Percentiles rank a stretch among this genome's conserved stretches.
These are phyloP conservation scores for Candida nanaspora DNA, from an alignment of 805 yeast genomes.

Conservation along the genomic window DNA sequence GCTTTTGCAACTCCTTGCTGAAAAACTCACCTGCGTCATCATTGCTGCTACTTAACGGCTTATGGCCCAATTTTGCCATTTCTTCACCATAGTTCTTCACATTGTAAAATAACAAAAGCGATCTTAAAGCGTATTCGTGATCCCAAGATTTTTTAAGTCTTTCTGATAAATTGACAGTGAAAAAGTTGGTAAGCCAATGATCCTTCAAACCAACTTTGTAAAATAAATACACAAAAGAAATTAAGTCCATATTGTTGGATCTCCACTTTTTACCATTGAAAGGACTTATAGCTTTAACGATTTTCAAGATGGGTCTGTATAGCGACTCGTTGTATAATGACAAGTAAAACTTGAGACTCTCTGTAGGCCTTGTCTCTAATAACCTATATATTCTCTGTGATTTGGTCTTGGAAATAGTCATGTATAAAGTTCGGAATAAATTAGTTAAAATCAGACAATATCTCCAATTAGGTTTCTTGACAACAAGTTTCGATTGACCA, in stretches of 20 bases:
- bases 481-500: slow-evolving; percentile 16
- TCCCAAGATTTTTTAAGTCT: slow-evolving; percentile 73
- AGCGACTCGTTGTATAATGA: slow-evolving; percentile 55
- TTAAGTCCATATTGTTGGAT: slow-evolving; percentile 84
- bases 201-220: slow-evolving; percentile 68
- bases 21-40: slow-evolving; percentile 29
- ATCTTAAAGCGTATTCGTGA: slow-evolving; percentile 79
- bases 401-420: slow-evolving; percentile 50
- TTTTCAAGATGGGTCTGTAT: slow-evolving; percentile 63
- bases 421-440: slow-evolving; percentile 47
- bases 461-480: slow-evolving; percentile 24
- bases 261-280: slow-evolving; percentile 95
- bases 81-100: slow-evolving; percentile 44
- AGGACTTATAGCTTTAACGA: slow-evolving; percentile 75
- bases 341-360: slow-evolving; percentile 47
- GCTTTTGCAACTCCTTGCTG: slow-evolving; percentile 28
- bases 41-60: slow-evolving; percentile 28
- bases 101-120: slow-evolving; percentile 72
- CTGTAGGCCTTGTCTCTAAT: slow-evolving; percentile 58
- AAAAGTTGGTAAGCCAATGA: slow-evolving; percentile 85
- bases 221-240: slow-evolving; percentile 78
- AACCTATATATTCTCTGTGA: slow-evolving; percentile 67
- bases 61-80: slow-evolving; percentile 52
- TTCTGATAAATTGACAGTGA: slow-evolving; percentile 62
- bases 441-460: slow-evolving; percentile 44